Evolutionary conservation across 23 red algal genomes (phyloP).

Genomic region (Pyropia haitanensis): DNA sequence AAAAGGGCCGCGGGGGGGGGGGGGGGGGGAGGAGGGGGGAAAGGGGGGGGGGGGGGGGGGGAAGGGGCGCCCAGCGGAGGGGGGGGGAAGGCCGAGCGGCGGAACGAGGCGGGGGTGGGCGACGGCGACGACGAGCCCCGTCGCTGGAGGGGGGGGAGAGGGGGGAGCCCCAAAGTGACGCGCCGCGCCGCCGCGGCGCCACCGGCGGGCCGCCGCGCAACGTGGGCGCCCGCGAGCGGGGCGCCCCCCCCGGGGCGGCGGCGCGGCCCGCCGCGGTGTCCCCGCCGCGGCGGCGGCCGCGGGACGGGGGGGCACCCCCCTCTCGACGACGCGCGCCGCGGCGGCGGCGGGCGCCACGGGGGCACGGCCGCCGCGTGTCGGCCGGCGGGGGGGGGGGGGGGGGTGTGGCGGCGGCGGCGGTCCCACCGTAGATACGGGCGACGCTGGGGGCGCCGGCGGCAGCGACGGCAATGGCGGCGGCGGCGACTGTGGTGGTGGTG

Average conservation of each 20-base stretch:
- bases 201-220: conserved; percentile 13
- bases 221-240: conserved; percentile 6
- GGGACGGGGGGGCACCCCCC: no score
- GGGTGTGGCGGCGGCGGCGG: no score
- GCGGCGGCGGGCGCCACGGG: no score
- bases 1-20: neutral
- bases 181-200: conserved; percentile 9
- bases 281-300: neutral
- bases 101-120: neutral
- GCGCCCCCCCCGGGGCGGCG: conserved; percentile 2
- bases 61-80: neutral
- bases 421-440: no score
- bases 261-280: conserved; percentile 1
- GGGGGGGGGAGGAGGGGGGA: neutral
- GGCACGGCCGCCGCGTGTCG: no score
- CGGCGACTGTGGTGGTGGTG: no score
- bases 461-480: no score
- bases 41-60: neutral
- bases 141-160: neutral
- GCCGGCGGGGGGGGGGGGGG: no score
- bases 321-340: no score
- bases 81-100: neutral
- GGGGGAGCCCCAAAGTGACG: neutral
- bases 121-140: neutral
- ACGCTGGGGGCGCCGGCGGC: no score